phyloP scores from a whole-genome alignment of 139 green algal genomes.

The Haematococcus sp. region DNA sequence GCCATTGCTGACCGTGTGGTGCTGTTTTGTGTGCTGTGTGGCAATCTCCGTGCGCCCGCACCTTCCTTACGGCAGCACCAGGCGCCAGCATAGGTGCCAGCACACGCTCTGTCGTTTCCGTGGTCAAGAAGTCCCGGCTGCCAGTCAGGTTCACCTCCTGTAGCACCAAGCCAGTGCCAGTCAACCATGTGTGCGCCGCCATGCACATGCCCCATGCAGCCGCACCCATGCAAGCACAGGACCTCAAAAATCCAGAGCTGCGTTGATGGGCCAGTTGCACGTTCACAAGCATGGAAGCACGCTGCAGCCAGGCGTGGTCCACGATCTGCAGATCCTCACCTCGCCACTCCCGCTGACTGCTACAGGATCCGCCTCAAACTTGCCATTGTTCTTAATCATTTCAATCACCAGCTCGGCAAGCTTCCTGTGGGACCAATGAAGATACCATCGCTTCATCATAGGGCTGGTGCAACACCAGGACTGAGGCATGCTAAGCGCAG shows the following conservation, averaged over 20 bases:
- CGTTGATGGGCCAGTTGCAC: no score
- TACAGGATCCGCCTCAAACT: constrained; percentile 5
- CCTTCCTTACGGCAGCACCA: constrained; percentile 56
- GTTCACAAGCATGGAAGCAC: no score
- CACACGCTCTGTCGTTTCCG: constrained; percentile 59
- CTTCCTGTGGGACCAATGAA: constrained; percentile 54
- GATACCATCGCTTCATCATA: background rate
- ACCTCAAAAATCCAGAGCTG: no score
- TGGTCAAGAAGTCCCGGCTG: constrained; percentile 81
- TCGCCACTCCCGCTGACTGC: background rate
- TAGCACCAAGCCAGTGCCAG: background rate
- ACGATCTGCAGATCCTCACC: background rate
- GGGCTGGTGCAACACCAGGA: background rate
- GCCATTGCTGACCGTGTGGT: constrained; percentile 3
- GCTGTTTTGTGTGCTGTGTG: no score
- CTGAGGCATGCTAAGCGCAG: background rate
- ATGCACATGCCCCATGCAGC: background rate
- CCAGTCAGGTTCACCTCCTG: constrained; percentile 78
- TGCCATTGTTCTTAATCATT: constrained; percentile 37
- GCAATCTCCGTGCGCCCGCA: constrained; percentile 23
- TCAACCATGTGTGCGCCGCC: no score
- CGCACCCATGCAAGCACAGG: background rate
- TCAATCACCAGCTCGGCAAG: constrained; percentile 69
- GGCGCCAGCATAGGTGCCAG: constrained; percentile 68
- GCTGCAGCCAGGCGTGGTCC: no score